A percentile compares a stretch with the other conserved stretches of the same genome.
These are phyloP conservation scores for Russula dissimulans DNA, from an alignment of 768 basidiomycete species.

Conservation along the genomic window DNA sequence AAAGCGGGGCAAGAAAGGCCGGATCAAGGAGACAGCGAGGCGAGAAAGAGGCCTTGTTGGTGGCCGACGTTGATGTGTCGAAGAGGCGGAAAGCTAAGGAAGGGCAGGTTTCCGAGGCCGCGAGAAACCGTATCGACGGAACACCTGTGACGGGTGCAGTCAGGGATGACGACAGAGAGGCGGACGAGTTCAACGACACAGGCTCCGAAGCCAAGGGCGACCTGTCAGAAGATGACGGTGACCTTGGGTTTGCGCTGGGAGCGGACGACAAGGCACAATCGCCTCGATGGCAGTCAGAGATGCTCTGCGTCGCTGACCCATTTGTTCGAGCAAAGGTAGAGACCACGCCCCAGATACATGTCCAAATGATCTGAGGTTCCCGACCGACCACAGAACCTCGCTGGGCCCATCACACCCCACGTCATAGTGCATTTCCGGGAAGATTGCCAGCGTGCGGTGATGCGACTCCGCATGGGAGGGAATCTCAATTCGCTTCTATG, in stretches of 20 bases:
- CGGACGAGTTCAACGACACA: not conserved
- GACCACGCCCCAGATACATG: not conserved
- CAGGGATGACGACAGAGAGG: not conserved
- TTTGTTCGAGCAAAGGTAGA: slow-evolving; percentile 33
- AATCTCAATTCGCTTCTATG: slow-evolving; percentile 3
- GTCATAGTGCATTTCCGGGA: slow-evolving; percentile 13
- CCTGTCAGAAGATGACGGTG: not conserved
- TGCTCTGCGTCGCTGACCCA: slow-evolving; percentile 31
- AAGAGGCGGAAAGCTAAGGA: not conserved
- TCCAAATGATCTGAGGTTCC: not conserved
- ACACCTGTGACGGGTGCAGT: not conserved
- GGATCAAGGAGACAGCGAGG: not conserved
- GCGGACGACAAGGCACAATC: not conserved
- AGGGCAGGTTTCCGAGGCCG: not conserved
- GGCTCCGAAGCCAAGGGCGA: not conserved
- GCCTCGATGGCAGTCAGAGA: slow-evolving; percentile 10
- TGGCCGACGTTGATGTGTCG: not conserved
- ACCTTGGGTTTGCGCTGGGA: not conserved
- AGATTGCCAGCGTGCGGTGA: slow-evolving; percentile 17
- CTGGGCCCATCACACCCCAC: slow-evolving; percentile 6
- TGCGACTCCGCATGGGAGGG: slow-evolving; percentile 11
- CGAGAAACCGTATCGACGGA: not conserved
- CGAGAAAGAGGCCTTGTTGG: not conserved
- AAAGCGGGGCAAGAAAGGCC: not conserved
- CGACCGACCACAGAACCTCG: slow-evolving; percentile 20